Conservation (phyloP, 331 rosid species). For the Quercus phellos region DNA sequence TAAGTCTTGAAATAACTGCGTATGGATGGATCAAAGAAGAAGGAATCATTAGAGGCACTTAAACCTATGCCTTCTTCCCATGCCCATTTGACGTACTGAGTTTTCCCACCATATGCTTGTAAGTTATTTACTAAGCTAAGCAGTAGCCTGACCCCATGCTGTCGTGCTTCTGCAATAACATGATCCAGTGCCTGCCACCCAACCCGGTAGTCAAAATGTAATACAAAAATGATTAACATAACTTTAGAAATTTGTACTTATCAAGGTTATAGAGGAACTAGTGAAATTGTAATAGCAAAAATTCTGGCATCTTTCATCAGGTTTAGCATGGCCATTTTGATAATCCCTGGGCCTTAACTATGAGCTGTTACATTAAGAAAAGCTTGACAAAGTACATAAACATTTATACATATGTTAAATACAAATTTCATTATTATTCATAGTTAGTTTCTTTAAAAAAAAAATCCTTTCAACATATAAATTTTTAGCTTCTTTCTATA, state of each 20-base stretch:
- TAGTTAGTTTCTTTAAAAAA: background rate
- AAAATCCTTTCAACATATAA: background rate
- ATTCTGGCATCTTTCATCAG: background rate
- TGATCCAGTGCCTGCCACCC: slow-evolving; percentile 81
- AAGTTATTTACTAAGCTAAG: slow-evolving; percentile 88
- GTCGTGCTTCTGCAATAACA: slow-evolving; percentile 86
- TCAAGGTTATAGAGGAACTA: background rate
- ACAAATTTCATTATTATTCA: background rate
- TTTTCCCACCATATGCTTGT: slow-evolving; percentile 94
- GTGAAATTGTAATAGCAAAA: background rate
- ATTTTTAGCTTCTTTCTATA: background rate
- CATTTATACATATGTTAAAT: background rate
- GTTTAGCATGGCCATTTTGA: background rate
- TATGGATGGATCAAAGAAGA: slow-evolving; percentile 94
- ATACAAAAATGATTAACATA: background rate
- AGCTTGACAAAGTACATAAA: background rate
- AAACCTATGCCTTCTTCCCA: slow-evolving; percentile 94
- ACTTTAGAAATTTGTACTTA: background rate
- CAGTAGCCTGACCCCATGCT: slow-evolving; percentile 74
- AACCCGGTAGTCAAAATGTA: slow-evolving; percentile 18
- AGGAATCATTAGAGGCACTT: slow-evolving; percentile 92
- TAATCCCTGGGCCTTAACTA: background rate
- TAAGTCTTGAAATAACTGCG: slow-evolving; percentile 79
- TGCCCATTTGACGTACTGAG: slow-evolving; percentile 96
- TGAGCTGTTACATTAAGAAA: background rate